Percentiles rank a stretch among this genome's conserved stretches.
These are phyloP conservation scores for Fallopia convolvulus DNA, from an alignment of 148 eudicot species.

Conservation along the genomic window DNA sequence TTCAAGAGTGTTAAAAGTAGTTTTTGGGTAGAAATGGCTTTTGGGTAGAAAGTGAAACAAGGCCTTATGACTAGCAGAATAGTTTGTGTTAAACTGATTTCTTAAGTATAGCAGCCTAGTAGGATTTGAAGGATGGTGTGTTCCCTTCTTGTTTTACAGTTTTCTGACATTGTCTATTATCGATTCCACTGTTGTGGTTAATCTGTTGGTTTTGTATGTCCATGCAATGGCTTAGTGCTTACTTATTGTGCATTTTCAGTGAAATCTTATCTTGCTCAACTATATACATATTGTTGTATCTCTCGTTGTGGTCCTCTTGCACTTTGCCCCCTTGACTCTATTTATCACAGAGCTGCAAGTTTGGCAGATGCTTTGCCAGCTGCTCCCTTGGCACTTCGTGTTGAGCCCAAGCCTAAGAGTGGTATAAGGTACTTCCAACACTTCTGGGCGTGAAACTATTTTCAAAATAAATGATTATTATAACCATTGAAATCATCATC, in stretches of 20 bases:
- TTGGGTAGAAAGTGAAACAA: too few species aligned
- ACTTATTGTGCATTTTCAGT: not conserved
- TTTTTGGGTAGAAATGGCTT: too few species aligned
- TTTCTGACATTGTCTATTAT: not conserved
- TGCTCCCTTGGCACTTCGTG: conserved; percentile 79
- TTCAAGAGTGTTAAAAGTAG: too few species aligned
- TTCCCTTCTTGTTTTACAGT: not conserved
- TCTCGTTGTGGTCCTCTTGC: not conserved
- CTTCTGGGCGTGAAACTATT: not conserved
- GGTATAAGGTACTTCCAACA: conserved; percentile 58
- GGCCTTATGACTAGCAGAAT: not conserved
- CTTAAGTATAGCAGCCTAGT: too few species aligned
- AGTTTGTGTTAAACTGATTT: not conserved
- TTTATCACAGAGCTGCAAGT: conserved; percentile 71
- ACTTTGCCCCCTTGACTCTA: conserved; percentile 36
- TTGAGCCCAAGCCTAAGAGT: conserved; percentile 92
- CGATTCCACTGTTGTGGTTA: not conserved
- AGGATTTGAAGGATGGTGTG: not conserved
- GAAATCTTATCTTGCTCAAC: not conserved
- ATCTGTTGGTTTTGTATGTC: not conserved
- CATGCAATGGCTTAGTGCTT: not conserved
- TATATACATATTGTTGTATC: not conserved
- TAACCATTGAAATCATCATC: not conserved
- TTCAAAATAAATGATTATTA: not conserved
- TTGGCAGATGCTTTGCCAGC: conserved; percentile 73